Evolutionary conservation across 2,329 filamentous ascomycete genomes (phyloP).

Genomic region (Alternaria viburni): DNA sequence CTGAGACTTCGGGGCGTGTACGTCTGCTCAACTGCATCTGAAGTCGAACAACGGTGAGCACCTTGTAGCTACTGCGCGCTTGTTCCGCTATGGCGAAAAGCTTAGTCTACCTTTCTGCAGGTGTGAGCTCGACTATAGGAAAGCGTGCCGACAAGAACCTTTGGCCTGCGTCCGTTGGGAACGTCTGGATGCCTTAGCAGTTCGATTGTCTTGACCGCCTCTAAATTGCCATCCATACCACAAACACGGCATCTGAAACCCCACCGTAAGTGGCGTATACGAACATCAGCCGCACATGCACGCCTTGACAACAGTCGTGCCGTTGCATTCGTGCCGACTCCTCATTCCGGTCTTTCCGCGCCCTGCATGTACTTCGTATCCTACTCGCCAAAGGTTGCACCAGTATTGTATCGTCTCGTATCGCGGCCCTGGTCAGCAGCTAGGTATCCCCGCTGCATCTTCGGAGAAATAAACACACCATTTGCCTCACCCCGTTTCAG

Average conservation of each 20-base stretch:
- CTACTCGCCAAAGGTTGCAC: constrained; percentile 1
- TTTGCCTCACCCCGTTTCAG: not conserved
- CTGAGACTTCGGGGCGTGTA: constrained; percentile 5
- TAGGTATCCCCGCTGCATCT: constrained; percentile 2
- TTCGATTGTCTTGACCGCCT: not conserved
- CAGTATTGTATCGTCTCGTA: constrained; percentile 1
- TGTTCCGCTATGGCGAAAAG: constrained; percentile 3
- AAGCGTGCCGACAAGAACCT: constrained; percentile 11
- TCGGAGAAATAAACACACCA: constrained; percentile 1
- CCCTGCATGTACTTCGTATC: constrained; percentile 11
- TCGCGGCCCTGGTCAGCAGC: not conserved
- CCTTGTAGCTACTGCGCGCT: constrained; percentile 7
- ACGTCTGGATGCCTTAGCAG: not conserved
- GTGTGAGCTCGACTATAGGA: constrained; percentile 8
- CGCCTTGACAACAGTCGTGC: constrained; percentile 5
- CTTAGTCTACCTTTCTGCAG: constrained; percentile 4
- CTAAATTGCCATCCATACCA: not conserved
- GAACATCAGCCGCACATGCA: constrained; percentile 18
- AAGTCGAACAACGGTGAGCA: constrained; percentile 9
- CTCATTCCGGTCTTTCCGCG: constrained; percentile 6
- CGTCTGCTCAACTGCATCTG: not conserved
- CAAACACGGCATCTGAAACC: not conserved
- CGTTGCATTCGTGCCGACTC: not conserved
- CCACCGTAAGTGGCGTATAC: constrained; percentile 6
- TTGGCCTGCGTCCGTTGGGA: constrained; percentile 3